These are phyloP conservation scores for Termitomyces sp. DNA, from an alignment of 768 basidiomycete genomes.

Conservation along the genomic window DNA sequence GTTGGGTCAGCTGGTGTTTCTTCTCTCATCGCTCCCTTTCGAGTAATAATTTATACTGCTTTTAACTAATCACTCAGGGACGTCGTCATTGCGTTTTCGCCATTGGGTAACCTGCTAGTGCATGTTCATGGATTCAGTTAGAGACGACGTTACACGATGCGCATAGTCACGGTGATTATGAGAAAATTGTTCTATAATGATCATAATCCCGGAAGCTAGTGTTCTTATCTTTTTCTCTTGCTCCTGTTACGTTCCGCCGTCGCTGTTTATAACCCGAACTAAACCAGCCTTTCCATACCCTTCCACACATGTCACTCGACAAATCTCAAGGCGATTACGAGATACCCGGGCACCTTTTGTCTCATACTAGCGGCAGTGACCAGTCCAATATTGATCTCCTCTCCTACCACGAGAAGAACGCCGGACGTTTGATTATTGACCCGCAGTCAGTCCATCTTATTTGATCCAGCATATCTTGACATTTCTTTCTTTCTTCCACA, in stretches of 20 bases:
- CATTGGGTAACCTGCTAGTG: too few relatives aligned
- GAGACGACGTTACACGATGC: too few relatives aligned
- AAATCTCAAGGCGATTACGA: constrained; percentile 15
- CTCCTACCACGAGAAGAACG: constrained; percentile 47
- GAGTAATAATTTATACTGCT: too few relatives aligned
- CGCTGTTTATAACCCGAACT: background rate
- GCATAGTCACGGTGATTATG: too few relatives aligned
- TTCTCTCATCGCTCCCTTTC: too few relatives aligned
- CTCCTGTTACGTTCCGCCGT: background rate
- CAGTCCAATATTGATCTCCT: constrained; percentile 25
- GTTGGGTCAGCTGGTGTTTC: too few relatives aligned
- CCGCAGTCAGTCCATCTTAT: constrained; percentile 41
- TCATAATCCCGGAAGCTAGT: too few relatives aligned
- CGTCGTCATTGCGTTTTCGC: too few relatives aligned
- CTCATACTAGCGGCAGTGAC: constrained; percentile 9
- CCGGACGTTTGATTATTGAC: constrained; percentile 57
- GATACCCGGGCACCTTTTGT: constrained; percentile 12
- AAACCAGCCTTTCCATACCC: background rate
- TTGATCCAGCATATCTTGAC: background rate
- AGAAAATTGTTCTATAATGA: too few relatives aligned
- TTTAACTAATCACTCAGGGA: too few relatives aligned
- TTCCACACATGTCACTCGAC: constrained; percentile 19
- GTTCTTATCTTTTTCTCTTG: background rate
- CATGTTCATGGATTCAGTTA: too few relatives aligned
- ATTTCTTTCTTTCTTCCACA: constrained; percentile 14